Evolutionary conservation across 495 filamentous ascomycete genomes (phyloP).

Genomic region (Aspergillus nidulans): DNA sequence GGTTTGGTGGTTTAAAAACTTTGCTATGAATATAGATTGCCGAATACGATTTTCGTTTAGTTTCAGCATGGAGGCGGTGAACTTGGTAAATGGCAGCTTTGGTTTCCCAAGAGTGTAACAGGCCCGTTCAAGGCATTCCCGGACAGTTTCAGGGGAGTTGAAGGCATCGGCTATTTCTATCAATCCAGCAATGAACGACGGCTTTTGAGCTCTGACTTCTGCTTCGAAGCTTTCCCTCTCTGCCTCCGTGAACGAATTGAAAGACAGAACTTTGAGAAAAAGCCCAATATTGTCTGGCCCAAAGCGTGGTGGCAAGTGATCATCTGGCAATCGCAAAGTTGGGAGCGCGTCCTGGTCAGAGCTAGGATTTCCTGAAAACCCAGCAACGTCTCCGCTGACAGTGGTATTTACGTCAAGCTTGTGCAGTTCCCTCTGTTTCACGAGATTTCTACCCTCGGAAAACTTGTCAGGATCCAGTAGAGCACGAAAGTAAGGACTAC

Average conservation of each 20-base stretch:
- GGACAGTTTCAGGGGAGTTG: slow-evolving; percentile 28
- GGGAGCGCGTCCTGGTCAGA: slow-evolving; percentile 17
- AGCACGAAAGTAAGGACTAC: slow-evolving; percentile 43
- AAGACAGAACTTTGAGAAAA: slow-evolving; percentile 34
- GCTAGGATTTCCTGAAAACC: background rate
- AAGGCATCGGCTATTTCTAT: slow-evolving; percentile 37
- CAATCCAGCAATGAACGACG: slow-evolving; percentile 29
- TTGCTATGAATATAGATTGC: slow-evolving; percentile 35
- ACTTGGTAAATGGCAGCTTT: slow-evolving; percentile 21
- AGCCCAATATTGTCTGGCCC: slow-evolving; percentile 35
- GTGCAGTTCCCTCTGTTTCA: slow-evolving; percentile 22
- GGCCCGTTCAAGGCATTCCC: slow-evolving; percentile 14
- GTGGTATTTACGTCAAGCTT: background rate
- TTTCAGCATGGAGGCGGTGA: slow-evolving; percentile 25
- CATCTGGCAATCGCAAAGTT: slow-evolving; percentile 24
- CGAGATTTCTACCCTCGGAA: slow-evolving; percentile 37
- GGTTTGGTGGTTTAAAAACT: slow-evolving; percentile 21
- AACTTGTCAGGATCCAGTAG: slow-evolving; percentile 48
- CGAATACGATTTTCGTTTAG: slow-evolving; percentile 40
- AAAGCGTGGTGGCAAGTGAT: slow-evolving; percentile 19
- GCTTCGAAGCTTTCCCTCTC: slow-evolving; percentile 18
- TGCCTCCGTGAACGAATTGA: slow-evolving; percentile 22
- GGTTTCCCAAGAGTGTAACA: slow-evolving; percentile 30
- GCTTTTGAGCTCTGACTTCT: slow-evolving; percentile 24
- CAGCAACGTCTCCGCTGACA: background rate